phyloP scores from a whole-genome alignment of 129 eudicot species.

The Silybum marianum region DNA sequence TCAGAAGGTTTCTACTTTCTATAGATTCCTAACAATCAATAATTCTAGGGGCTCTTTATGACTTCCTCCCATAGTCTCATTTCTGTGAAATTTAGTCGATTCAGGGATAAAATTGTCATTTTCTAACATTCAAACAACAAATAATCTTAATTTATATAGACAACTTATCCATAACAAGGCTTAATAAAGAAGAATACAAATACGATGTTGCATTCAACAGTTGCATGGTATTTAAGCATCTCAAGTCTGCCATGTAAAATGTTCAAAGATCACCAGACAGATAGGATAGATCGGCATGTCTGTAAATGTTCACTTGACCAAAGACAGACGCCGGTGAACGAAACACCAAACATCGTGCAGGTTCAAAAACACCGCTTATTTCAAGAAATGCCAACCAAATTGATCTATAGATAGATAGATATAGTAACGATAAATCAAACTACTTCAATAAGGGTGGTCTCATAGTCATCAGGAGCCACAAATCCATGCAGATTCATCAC shows the following conservation, averaged over 20 bases:
- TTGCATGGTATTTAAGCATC: neutral
- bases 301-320: neutral
- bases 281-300: too few species aligned
- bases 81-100: too few species aligned
- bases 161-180: neutral
- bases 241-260: neutral
- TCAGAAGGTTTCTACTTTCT: too few species aligned
- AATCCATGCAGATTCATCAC: conserved; percentile 89
- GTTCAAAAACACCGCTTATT: neutral
- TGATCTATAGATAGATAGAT: neutral
- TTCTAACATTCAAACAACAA: too few species aligned
- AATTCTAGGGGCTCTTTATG: too few species aligned
- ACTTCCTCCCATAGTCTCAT: too few species aligned
- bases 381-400: neutral
- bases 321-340: neutral
- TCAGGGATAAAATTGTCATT: too few species aligned
- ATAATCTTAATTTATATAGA: too few species aligned
- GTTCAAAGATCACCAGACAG: neutral
- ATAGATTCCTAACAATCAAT: too few species aligned
- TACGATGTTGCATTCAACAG: too few species aligned
- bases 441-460: conserved; percentile 85
- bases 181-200: too few species aligned
- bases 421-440: conserved; percentile 24
- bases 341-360: neutral
- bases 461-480: conserved; percentile 86